These are phyloP conservation scores for Penicillium sp. DNA, from an alignment of 2,329 filamentous ascomycete genomes.

Conservation along the genomic window DNA sequence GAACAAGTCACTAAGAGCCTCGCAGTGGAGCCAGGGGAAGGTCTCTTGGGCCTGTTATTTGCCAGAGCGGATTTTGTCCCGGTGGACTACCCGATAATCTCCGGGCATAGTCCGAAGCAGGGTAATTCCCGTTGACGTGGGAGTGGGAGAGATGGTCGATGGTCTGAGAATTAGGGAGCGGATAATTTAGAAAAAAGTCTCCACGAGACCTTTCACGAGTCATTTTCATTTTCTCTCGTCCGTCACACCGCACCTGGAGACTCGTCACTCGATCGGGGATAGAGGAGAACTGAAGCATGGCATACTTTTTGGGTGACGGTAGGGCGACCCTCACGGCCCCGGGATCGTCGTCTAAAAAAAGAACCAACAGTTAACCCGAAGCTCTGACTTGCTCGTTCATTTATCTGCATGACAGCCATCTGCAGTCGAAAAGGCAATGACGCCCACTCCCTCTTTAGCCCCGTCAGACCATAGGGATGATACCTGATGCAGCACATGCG, in stretches of 20 bases:
- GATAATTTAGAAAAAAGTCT: background rate
- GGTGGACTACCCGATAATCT: background rate
- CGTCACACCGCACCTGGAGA: too few species aligned
- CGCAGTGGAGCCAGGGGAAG: conserved; percentile 1
- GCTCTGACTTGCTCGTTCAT: conserved; percentile 14
- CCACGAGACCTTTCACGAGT: too few species aligned
- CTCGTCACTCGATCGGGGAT: too few species aligned
- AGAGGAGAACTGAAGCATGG: too few species aligned
- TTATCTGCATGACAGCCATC: conserved; percentile 9
- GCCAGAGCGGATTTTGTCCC: conserved; percentile 1
- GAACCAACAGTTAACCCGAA: conserved; percentile 22
- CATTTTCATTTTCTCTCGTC: too few species aligned
- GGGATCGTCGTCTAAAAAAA: conserved; percentile 24
- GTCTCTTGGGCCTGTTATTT: background rate
- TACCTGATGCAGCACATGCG: background rate
- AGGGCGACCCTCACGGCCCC: conserved; percentile 5
- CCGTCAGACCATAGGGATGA: background rate
- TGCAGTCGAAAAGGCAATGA: conserved; percentile 7
- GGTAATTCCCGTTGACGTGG: too few species aligned
- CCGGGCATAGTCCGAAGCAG: background rate
- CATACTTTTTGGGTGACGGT: background rate
- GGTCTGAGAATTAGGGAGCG: background rate
- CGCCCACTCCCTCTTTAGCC: background rate
- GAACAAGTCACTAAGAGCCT: conserved; percentile 14
- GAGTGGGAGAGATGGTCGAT: too few species aligned